Evolutionary conservation across 1,139 yeast species (phyloP), one percentile per base, ranked within the genome.

Genomic region (Pneumocystis oryctolagi): DNA sequence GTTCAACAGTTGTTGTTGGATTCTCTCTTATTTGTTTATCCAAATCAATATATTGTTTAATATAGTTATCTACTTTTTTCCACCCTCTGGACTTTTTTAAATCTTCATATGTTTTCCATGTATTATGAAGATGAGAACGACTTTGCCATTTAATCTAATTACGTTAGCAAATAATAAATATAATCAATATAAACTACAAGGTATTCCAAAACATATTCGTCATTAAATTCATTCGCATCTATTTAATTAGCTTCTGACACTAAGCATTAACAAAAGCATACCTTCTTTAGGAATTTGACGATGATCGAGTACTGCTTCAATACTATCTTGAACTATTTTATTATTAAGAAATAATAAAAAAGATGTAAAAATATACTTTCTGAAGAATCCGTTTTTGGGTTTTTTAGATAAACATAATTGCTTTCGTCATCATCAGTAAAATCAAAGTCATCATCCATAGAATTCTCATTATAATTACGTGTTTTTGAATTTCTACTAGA

Each of bases 51-150:
- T 77, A 83, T 70, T 85, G 89, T 70, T 85, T 86, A 72, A 89
- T 85, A 73, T 90, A 94, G 74, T 94, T 94, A 68, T 92, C 97
- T 37, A 92, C 81, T 70, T 86, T 84, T 73, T 95, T 88, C 69
- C 82, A 78, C 60, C 99, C 98, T 72, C 86, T 84, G 68, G 75
- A 75, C 18, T 77, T 75, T 31, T 75, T 76, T 62, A 90, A 75
- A 5, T 78, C 77, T 9, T 77, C 75, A 74, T 86, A 90, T 1
- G 82, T 73, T 72, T 90, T 96, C 97, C 97, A 94, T 0, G 96
- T 85, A 72, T 92, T 92, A 75, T 92, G 99, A 67, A 92, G 78
- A 75, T 94, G 98, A 18, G 97, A 88, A 66, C 84, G 79, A 63
- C 82, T 88, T 32, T 82, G 80, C 98, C 99, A 94, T 75, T 94